Percentiles rank a stretch among this genome's conserved stretches.
These are phyloP conservation scores for Geosmithia putterillii DNA, from an alignment of 2,329 filamentous ascomycete species.

Conservation along the genomic window DNA sequence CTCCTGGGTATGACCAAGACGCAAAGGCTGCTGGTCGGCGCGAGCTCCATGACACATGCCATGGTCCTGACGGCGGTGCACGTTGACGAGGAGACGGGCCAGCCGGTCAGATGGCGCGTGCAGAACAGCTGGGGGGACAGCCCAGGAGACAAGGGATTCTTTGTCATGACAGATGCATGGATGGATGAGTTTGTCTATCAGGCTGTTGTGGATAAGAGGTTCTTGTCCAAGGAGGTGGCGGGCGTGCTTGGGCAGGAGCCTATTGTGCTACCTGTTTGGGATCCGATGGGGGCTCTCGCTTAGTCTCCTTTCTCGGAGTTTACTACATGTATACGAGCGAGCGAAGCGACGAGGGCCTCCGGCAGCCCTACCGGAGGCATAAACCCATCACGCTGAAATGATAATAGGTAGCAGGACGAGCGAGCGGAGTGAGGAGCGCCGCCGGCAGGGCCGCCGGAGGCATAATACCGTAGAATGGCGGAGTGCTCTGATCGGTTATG, in stretches of 20 bases:
- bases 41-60: slow-evolving; percentile 80
- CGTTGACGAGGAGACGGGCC: slow-evolving; percentile 47
- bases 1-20: slow-evolving; percentile 67
- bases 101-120: slow-evolving; percentile 67
- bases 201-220: slow-evolving; percentile 66
- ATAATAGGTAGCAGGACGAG: no score
- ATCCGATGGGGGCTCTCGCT: slow-evolving; percentile 67
- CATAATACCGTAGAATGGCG: no score
- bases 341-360: no score
- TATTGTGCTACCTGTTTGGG: slow-evolving; percentile 63
- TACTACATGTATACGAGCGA: no score
- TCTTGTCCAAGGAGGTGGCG: slow-evolving; percentile 50
- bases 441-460: no score
- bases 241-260: slow-evolving; percentile 62
- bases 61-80: slow-evolving; percentile 88
- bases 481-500: no score
- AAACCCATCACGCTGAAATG: no score
- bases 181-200: slow-evolving; percentile 78
- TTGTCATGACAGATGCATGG: slow-evolving; percentile 77
- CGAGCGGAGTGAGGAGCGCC: no score
- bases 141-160: slow-evolving; percentile 68
- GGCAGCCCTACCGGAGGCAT: no score
- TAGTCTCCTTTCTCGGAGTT: slow-evolving; percentile 15
- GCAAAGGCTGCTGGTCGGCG: slow-evolving; percentile 58
- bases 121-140: slow-evolving; percentile 73